phyloP scores from a whole-genome alignment of 169 alveolate genomes.

The Plasmodium sp. region DNA sequence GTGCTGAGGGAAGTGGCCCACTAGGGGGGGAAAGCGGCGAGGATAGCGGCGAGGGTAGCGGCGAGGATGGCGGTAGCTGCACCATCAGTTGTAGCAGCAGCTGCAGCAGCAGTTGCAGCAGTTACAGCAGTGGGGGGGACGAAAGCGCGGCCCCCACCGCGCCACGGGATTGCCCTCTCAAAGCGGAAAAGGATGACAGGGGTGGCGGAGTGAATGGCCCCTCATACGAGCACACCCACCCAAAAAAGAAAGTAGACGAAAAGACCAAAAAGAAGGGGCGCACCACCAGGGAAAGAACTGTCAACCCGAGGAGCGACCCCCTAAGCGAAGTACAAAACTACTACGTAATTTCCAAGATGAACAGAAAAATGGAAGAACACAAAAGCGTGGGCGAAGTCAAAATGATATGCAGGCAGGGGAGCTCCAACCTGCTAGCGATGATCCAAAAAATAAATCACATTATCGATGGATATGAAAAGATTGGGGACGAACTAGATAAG shows the following conservation, averaged over 20 bases:
- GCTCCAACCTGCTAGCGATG: background rate
- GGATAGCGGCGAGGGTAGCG: background rate
- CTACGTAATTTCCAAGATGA: conserved; percentile 45
- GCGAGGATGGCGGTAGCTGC: background rate
- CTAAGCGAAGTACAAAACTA: conserved; percentile 47
- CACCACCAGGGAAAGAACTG: background rate
- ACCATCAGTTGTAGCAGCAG: background rate
- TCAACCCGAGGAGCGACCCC: background rate
- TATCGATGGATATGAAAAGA: conserved; percentile 8
- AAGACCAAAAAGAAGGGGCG: background rate
- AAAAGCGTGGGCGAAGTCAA: conserved; percentile 34
- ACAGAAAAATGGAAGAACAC: conserved; percentile 65
- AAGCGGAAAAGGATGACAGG: background rate
- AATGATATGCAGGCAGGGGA: conserved; percentile 40
- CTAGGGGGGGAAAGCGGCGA: background rate
- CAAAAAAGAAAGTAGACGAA: background rate
- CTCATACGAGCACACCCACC: background rate
- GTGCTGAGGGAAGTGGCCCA: background rate
- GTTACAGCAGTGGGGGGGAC: background rate
- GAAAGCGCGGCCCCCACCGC: background rate
- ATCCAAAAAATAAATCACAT: conserved; percentile 18
- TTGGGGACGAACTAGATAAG: conserved; percentile 32
- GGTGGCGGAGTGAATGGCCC: background rate
- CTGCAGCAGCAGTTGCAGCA: background rate
- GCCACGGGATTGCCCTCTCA: background rate